Evolutionary conservation across 768 basidiomycete species (phyloP), one percentile per base, ranked within the genome.

Genomic region (Goffeauzyma gilvescens): DNA sequence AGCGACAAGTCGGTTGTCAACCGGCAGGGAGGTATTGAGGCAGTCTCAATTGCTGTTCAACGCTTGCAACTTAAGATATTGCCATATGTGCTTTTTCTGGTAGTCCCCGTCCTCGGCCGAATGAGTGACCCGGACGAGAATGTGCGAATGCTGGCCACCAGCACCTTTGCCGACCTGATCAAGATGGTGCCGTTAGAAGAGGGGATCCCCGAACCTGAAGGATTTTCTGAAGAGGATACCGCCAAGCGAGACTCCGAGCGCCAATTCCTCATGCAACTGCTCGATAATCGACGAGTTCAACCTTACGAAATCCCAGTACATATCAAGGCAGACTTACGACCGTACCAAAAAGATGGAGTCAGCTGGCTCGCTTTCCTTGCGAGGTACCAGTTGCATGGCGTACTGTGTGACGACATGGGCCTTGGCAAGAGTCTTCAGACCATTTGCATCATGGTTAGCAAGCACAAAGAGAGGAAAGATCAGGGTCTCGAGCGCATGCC

Each of bases 371-470:
- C 93, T 1, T 98, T 98, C 69, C 70, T 98, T 27, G 83, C 86
- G 15, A 95, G 93, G 60, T 98, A 93, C 60, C 93, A 96, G 55
- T 66, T 98, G 2, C 93, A 98, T 59, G 93, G 93, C 12, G 84
- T 96, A 54, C 75, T 98, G 22, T 98, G 93, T 59, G 93, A 98
- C 56, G 90, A 98, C 58, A 98, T 96, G 90, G 93, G 93, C 44
- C 75, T 98, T 6, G 93, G 93, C 6, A 98, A 98, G 68, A 95
- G 89, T 1, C 67, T 96, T 13, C 93, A 98, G 63, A 87, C 90
- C 0, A 96, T 98, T 55, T 90, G 87, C 55, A 96, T 98, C 50
- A 68, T 98, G 23, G 81, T 86, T 1, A 78, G 86, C 67, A 96
- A 89, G 64, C 85, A 90, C 54, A 71, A 76, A 55, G 93, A 98